Percentiles rank a stretch among this genome's conserved stretches.
Evolutionary conservation across 2,329 filamentous ascomycete genomes (phyloP).

Genomic region (Cytospora paraplurivora): DNA sequence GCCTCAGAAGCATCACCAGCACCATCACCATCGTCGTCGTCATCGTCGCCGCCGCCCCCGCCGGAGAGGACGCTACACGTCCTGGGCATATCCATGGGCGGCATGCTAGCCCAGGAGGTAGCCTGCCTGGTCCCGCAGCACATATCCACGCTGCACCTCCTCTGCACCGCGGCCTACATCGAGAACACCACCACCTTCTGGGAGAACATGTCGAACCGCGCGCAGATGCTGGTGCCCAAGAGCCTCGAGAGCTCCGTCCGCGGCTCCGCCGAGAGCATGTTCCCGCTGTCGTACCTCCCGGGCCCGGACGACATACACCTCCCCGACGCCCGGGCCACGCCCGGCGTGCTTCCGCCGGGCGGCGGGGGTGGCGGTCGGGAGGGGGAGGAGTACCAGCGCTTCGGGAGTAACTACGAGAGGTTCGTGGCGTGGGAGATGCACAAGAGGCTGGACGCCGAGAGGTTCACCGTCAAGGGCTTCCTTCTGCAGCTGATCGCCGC

Average conservation of each 20-base stretch:
- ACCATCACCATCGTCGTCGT: too few relatives aligned
- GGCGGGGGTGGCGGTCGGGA: conserved; percentile 21
- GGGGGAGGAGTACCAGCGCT: conserved; percentile 49
- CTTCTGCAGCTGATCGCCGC: conserved; percentile 77
- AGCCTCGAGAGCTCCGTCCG: conserved; percentile 66
- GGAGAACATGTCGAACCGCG: conserved; percentile 63
- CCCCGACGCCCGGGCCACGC: conserved; percentile 48
- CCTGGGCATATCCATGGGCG: conserved; percentile 80
- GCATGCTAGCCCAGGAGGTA: conserved; percentile 90
- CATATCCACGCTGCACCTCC: conserved; percentile 58
- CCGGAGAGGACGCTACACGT: conserved; percentile 59
- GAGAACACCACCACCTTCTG: conserved; percentile 63
- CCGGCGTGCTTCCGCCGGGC: conserved; percentile 39
- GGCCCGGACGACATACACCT: conserved; percentile 60
- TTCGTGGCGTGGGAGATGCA: conserved; percentile 77
- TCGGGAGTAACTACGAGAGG: conserved; percentile 77
- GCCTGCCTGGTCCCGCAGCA: conserved; percentile 55
- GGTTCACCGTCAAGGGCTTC: conserved; percentile 69
- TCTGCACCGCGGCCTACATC: conserved; percentile 63
- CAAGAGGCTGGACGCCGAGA: conserved; percentile 64
- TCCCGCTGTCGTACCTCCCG: conserved; percentile 64
- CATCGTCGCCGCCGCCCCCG: conserved; percentile 26
- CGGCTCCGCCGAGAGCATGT: conserved; percentile 67
- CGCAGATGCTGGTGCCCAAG: conserved; percentile 68
- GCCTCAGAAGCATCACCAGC: not conserved